A percentile compares a stretch with the other conserved stretches of the same genome.
Conservation (phyloP, 2,329 filamentous ascomycete genomes). For the Hypoxylon sp. region DNA sequence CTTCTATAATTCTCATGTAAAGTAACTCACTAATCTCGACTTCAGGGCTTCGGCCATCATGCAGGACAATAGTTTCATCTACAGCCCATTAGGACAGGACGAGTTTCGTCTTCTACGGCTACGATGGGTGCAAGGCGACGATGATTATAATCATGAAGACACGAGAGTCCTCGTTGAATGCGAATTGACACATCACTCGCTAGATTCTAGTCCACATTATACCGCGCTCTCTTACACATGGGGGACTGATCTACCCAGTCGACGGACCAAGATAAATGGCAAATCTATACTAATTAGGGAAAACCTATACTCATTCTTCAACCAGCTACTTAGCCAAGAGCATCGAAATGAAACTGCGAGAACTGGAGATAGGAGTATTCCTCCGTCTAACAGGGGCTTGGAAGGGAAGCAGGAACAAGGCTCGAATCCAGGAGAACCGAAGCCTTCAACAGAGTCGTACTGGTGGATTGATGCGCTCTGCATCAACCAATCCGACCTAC, state of each 20-base stretch:
- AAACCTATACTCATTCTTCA: conserved; percentile 7
- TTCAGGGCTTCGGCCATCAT: background rate
- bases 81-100: background rate
- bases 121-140: background rate
- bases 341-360: background rate
- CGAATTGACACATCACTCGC: conserved; percentile 9
- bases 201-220: background rate
- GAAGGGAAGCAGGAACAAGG: background rate
- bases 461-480: conserved; percentile 20
- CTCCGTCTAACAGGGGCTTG: too few species aligned
- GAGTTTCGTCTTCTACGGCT: conserved; percentile 11
- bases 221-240: conserved; percentile 8
- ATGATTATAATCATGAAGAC: background rate
- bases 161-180: background rate
- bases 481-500: conserved; percentile 12
- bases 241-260: background rate
- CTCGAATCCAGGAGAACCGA: background rate
- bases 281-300: background rate
- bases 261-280: conserved; percentile 1
- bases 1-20: too few species aligned
- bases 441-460: background rate
- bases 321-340: background rate
- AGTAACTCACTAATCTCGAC: too few species aligned
- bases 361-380: background rate
- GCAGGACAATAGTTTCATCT: background rate